Evolutionary conservation across 257 asterid genomes (phyloP), one percentile per base, ranked within the genome.

Genomic region (Solanum piurae): DNA sequence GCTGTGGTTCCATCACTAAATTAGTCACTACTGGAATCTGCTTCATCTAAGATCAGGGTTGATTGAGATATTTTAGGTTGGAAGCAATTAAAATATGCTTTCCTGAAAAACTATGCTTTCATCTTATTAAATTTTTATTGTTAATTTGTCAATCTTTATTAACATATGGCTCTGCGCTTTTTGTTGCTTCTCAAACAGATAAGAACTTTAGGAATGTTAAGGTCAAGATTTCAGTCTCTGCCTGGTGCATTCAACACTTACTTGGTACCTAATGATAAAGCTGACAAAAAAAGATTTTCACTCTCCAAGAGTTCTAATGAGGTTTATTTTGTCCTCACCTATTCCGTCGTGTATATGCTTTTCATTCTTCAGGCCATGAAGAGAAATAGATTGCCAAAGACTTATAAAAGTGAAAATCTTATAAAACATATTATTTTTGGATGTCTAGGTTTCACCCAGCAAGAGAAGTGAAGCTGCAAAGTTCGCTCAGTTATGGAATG

Each of bases 401-500:
- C 89, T 89, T 84, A 80, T 84, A 76, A 72, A 3, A 83, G 34
- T 55, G 58, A n/a, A 66, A 12, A 83, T 83, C 49, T 42, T 73
- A 52, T 71, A 64, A 74, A 46, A 73, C 72, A 73, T 37, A 86
- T 44, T 46, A 31, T 31, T 27, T 88, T 86, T 64, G 49, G 88
- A 58, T 90, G 49, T 89, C 69, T 88, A 96, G 99, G 95, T 88
- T 75, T 87, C 92, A 23, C 91, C 98, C 85, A 94, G 93, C 90
- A 93, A 88, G 92, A 95, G 98, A 93, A 95, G 94, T 90, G 98
- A 97, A 92, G 99, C 99, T 88, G 99, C 99, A 72, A 97, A 94
- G 88, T 97, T 97, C 86, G 95, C 98, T 83, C 99, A 97, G 92
- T 88, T 97, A 90, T 97, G 99, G 99, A 95, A 97, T 89, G 99